Base-by-base conservation (phyloP, 768 basidiomycete genomes). In the Leccinellum rugosiceps region DNA sequence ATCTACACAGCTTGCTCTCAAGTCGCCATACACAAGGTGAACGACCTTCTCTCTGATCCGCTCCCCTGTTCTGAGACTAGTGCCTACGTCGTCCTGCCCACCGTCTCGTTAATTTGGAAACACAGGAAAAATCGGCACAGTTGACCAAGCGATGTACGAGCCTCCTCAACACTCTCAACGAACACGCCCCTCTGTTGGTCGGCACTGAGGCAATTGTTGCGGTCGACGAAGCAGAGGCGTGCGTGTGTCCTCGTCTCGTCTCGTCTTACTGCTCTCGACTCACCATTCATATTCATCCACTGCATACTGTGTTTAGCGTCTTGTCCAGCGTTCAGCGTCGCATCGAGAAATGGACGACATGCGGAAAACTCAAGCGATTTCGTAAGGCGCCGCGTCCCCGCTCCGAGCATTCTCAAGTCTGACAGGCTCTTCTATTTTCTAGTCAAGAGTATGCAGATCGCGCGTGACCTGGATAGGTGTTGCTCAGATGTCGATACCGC, bases 401-500 rank as follows among this genome's bases (percentile, higher is more conserved):
- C 4, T 35, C 15, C n/a, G n/a, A n/a, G 46, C 3, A 38, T 34
- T 11, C 21, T 23, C 26, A n/a, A n/a, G 15, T 60, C 54, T 69
- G 43, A 68, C 28, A 9, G 0, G 4, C 21, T 1, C 21, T 13
- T 31, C 8, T 19, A 21, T 13, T 7, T 48, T 26, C 4, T 35
- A 84, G 83, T 79, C 30, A 81, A 75, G 53, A 77, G 69, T 26
- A 65, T 66, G 2, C 79, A 81, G 21, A 82, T 84, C 35, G 76
- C 71, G 50, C 69, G 76, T n/a, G 76, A 76, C 6, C 73, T 84
- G 35, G 76, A 78, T 43, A 67, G 65, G 52, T 83, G 77, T 57
- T 65, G 75, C 34, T 63, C 64, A 15, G 79, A 83, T 19, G 68
- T 83, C 28, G 68, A 78, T 19, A 64, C 63, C 8, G 76, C 76